Evolutionary conservation across 1,284 basidiomycete genomes (phyloP), one percentile per base, ranked within the genome.

Genomic region (Ustilago shanxiensis): DNA sequence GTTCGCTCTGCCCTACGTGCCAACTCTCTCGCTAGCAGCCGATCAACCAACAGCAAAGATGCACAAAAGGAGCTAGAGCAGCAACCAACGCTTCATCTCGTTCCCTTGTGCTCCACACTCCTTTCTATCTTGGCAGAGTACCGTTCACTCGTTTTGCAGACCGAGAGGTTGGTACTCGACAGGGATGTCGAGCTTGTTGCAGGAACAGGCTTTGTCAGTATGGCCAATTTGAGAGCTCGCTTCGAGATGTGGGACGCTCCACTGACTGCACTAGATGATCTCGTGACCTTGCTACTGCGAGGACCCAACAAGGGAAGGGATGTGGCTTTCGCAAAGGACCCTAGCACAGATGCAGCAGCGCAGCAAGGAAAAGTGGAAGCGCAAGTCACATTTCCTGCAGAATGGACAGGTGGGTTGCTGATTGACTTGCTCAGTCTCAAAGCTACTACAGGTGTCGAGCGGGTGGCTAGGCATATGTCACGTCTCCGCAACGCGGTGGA

Each of bases 321-420:
- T 35, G 28, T 64, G 6, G 55, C 75, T 11, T 70, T 72, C 33
- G 66, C 65, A 18, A 51, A 60, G 13, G 60, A 68, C 24, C n/a
- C 59, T 26, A 29, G 28, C 13, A 26, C 33, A 22, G 28, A 47
- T 18, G 39, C 11, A 18, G 22, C 35, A 18, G n/a, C 24, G 18
- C 22, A 54, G n/a, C 11, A 47, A 20, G 49, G 37, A 18, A 41
- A 49, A 18, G 44, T 37, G 20, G 49, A 18, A 14, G 20, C 20
- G 18, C 26, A 22, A 2, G 35, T 44, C 9, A 33, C 67, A 5
- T 67, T 74, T 26, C 73, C 74, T 18, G 24, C 66, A 24, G 57
- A 55, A 2, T 80, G 79, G 79, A 80, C 79, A 11, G 79, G 79
- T 11, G 79, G 79, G 3, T 51, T 73, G 50, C 61, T 80, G 33